Conservation (phyloP, 2,329 filamentous ascomycete genomes). For the Talaromyces piceae region DNA sequence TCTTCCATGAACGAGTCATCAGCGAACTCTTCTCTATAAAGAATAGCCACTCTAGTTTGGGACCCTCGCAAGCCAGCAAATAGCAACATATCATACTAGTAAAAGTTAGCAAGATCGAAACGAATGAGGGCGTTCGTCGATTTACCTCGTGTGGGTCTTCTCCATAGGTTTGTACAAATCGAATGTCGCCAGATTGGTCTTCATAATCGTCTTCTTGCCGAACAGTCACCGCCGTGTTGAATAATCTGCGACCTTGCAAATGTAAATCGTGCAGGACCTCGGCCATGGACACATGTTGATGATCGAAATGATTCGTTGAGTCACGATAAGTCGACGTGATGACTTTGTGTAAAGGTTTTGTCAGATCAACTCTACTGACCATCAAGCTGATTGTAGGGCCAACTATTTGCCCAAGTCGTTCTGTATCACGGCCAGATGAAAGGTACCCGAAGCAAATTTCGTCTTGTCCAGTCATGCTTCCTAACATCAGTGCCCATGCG, state of each 20-base stretch:
- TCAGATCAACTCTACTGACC: slow-evolving; percentile 9
- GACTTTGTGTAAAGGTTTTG: background rate
- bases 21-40: background rate
- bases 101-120: background rate
- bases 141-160: background rate
- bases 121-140: background rate
- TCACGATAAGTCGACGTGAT: background rate
- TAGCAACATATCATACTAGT: background rate
- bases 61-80: background rate
- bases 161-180: background rate
- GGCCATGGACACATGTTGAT: background rate
- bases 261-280: background rate
- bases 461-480: slow-evolving; percentile 27
- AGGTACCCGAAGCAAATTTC: slow-evolving; percentile 36
- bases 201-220: background rate
- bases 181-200: background rate
- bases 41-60: background rate
- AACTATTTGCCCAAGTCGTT: slow-evolving; percentile 31
- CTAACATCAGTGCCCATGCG: slow-evolving; percentile 33
- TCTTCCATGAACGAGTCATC: background rate
- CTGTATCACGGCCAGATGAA: slow-evolving; percentile 31
- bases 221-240: background rate
- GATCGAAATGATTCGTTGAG: background rate
- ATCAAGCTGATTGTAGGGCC: slow-evolving; percentile 24
- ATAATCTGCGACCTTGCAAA: background rate